These are phyloP conservation scores for Ophiostoma ulmi DNA, from an alignment of 2,329 filamentous ascomycete genomes.

Conservation along the genomic window DNA sequence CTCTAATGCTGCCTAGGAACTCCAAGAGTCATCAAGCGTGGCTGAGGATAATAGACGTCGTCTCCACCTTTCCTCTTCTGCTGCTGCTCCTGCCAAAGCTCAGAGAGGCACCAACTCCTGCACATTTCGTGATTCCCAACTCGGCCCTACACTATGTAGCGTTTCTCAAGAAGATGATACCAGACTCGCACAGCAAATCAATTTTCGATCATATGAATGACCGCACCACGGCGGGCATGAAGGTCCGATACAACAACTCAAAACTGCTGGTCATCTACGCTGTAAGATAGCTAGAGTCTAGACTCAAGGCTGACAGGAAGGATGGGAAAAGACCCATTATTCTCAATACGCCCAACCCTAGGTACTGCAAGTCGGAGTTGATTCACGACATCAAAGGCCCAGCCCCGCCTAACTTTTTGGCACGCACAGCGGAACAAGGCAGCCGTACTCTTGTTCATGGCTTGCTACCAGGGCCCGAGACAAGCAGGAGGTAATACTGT, in stretches of 20 bases:
- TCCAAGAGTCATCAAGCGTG: background rate
- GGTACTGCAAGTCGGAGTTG: background rate
- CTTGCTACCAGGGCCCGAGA: background rate
- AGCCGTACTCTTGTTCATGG: background rate
- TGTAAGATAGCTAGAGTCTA: background rate
- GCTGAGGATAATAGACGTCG: background rate
- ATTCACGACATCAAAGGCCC: background rate
- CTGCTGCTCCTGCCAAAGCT: background rate
- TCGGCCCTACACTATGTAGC: conserved; percentile 6
- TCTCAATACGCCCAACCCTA: background rate
- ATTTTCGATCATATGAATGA: conserved; percentile 4
- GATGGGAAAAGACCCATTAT: background rate
- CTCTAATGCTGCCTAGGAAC: background rate
- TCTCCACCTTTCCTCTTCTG: background rate
- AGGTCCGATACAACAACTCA: conserved; percentile 1
- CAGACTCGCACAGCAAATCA: conserved; percentile 1
- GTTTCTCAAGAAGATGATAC: background rate
- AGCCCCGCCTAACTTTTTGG: background rate
- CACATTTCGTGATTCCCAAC: background rate
- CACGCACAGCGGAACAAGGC: background rate
- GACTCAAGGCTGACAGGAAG: background rate
- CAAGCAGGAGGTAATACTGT: background rate
- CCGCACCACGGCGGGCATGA: background rate
- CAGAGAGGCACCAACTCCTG: background rate
- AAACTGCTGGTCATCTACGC: background rate